Conservation (phyloP, 371 early-diverging fungal genomes). For the Circinella minor region DNA sequence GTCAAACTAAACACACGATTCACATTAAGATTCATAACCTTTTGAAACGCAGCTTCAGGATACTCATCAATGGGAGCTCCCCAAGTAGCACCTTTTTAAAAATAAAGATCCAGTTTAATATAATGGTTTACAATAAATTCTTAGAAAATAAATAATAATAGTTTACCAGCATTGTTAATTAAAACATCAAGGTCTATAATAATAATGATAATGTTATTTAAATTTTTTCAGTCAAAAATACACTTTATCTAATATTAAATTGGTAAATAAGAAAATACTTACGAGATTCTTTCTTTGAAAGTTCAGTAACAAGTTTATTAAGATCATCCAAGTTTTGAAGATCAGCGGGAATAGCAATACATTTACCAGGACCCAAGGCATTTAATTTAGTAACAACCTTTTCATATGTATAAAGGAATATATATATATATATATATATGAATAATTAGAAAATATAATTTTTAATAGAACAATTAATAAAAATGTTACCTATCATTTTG, state of each 20-base stretch:
- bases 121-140: neutral
- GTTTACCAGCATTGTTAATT: constrained; percentile 89
- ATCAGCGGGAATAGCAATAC: constrained; percentile 84
- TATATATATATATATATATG: no score
- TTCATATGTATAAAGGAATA: no score
- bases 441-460: no score
- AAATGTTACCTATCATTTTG: no score
- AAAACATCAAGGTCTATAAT: constrained; percentile 77
- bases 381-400: constrained; percentile 56
- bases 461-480: no score
- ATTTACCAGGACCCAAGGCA: constrained; percentile 70
- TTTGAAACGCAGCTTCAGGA: constrained; percentile 74
- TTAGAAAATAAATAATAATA: neutral
- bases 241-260: constrained; percentile 19
- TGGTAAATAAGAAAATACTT: constrained; percentile 13
- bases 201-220: no score
- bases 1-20: constrained; percentile 86
- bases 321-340: constrained; percentile 70
- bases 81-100: constrained; percentile 28
- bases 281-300: constrained; percentile 68
- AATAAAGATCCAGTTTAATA: no score
- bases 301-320: constrained; percentile 59
- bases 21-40: constrained; percentile 89
- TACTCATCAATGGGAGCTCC: constrained; percentile 65
- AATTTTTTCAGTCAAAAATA: constrained; percentile 16